A percentile compares a stretch with the other conserved stretches of the same genome.
Conservation (phyloP, 1,139 yeast species). For the Scheffersomyces illinoinensis region DNA sequence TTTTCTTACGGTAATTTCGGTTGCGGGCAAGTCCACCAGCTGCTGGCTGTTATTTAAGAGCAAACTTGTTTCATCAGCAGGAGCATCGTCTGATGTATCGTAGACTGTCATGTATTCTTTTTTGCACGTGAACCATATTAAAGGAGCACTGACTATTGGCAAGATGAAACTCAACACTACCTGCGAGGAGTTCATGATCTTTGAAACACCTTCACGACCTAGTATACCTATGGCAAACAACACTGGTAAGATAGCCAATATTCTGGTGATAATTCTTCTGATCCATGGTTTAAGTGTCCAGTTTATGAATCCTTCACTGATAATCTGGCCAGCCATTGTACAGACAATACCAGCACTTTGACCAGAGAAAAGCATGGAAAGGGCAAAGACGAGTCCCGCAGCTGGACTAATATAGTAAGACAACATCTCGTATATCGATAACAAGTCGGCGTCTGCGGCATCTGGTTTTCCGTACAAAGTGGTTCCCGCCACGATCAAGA, state of each 20-base stretch:
- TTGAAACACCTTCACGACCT: slow-evolving; percentile 64
- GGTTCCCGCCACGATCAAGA: slow-evolving; percentile 73
- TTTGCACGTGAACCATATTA: slow-evolving; percentile 70
- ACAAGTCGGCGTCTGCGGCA: slow-evolving; percentile 73
- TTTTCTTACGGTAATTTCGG: slow-evolving; percentile 12
- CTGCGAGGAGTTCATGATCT: slow-evolving; percentile 73
- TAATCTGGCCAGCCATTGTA: slow-evolving; percentile 85
- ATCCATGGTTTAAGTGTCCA: slow-evolving; percentile 81
- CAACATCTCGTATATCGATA: slow-evolving; percentile 64
- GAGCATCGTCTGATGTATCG: slow-evolving; percentile 15
- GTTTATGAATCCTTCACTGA: slow-evolving; percentile 77
- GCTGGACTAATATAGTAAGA: slow-evolving; percentile 61
- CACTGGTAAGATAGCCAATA: slow-evolving; percentile 73
- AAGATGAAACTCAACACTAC: slow-evolving; percentile 70
- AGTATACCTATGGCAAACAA: slow-evolving; percentile 58
- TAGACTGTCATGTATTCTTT: slow-evolving; percentile 61
- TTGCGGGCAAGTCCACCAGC: not conserved
- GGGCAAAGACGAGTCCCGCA: slow-evolving; percentile 76
- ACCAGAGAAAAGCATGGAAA: slow-evolving; percentile 74
- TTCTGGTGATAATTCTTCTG: slow-evolving; percentile 68
- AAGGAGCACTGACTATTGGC: slow-evolving; percentile 76
- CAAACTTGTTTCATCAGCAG: slow-evolving; percentile 11
- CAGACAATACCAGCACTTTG: slow-evolving; percentile 86
- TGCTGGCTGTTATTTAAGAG: slow-evolving; percentile 5
- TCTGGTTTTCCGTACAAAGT: slow-evolving; percentile 66